Conservation (phyloP, 1,284 basidiomycete species). For the Mycena citricolor region DNA sequence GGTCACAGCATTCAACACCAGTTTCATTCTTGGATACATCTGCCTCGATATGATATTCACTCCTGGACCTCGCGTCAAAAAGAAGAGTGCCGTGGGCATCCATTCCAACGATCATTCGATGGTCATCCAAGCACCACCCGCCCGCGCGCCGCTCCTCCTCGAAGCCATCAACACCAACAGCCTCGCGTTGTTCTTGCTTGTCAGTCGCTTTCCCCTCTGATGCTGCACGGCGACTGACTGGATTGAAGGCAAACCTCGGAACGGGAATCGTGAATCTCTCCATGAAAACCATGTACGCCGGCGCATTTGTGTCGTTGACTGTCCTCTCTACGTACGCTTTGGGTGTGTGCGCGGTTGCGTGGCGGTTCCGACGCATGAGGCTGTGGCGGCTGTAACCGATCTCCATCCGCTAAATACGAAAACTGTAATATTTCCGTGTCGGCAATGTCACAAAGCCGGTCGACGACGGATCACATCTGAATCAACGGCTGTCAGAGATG, state of each 20-base stretch:
- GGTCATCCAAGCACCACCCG: conserved; percentile 1
- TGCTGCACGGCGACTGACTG: background rate
- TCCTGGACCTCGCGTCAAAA: conserved; percentile 37
- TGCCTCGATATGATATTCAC: conserved; percentile 73
- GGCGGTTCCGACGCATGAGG: conserved; percentile 40
- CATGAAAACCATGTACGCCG: conserved; percentile 81
- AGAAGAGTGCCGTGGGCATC: conserved; percentile 31
- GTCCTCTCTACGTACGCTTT: conserved; percentile 69
- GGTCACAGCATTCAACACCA: conserved; percentile 87
- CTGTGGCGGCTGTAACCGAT: conserved; percentile 22
- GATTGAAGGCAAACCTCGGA: conserved; percentile 74
- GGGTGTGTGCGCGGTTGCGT: conserved; percentile 59
- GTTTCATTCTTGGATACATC: conserved; percentile 83
- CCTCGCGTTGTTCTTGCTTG: conserved; percentile 78
- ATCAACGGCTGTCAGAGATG: too few species aligned
- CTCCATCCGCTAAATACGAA: background rate
- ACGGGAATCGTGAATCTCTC: conserved; percentile 87
- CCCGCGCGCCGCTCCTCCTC: conserved; percentile 59
- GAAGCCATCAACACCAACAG: conserved; percentile 84
- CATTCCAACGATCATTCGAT: too few species aligned
- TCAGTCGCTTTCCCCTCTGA: conserved; percentile 40
- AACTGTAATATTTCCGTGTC: too few species aligned
- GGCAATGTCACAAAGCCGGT: too few species aligned
- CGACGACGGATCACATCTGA: too few species aligned
- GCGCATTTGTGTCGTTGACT: conserved; percentile 55